Base-by-base conservation (phyloP, 768 basidiomycete genomes). In the Lactarius tabidus region DNA sequence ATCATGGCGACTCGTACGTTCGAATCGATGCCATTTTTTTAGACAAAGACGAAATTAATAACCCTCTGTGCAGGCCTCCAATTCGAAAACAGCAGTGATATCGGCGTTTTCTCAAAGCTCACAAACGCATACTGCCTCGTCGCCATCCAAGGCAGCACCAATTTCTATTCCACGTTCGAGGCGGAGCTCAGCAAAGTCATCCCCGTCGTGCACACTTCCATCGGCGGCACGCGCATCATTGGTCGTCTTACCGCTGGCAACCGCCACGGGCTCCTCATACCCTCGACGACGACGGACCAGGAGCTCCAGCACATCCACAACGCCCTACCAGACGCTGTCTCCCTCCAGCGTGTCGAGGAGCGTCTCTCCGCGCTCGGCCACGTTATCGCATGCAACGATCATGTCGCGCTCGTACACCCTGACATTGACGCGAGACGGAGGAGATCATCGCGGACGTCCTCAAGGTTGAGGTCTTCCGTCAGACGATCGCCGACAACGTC, bases 371-470 rank as follows among this genome's bases (percentile, higher is more conserved):
- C 97, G 0, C 87, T 99, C 31, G 97, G 97, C 28, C 98, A 99
- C 75, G 96, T 99, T 67, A 95, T 99, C 75, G 94, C 93, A 14
- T 95, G 93, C 79, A 99, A 98, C 77, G 97, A 99, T 79, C 91
- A 98, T 73, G 96, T 99, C 70, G 97, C 97, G 9, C 89, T 99
- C 71, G 97, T 98, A 29, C 97, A 99, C 76, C 97, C 97, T 9
- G 97, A 99, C 70, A 79, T 98, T 66, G 97, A 98, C 79, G 97
- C 67, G 97, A 98, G 78, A 99, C 97, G 28, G 97, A 99, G 74
- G 97, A 99, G 77, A 98, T 99, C 79, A 98, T 99, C 77, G 97
- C 97, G 33, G 97, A 99, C 75, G 93, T 97, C 26, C 85, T 99
- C 70, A 98, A 98, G 77, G 97, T 98, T 67, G 97, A 99, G 75